These are phyloP conservation scores for Capsella bursapastoris DNA, from an alignment of 345 rosid species.

Conservation along the genomic window DNA sequence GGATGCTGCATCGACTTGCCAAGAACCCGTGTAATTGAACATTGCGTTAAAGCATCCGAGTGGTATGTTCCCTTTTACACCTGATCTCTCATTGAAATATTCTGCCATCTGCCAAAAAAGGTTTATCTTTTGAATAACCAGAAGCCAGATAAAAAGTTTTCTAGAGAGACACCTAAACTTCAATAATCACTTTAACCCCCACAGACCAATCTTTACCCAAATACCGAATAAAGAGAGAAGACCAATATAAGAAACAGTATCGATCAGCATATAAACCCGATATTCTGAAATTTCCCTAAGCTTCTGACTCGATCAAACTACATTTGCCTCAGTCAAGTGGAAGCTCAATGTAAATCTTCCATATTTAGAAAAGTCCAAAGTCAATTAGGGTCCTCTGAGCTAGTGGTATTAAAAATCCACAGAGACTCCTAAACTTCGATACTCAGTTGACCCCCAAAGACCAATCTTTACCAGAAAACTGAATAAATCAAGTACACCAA, in stretches of 20 bases:
- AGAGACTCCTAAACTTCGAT: no score
- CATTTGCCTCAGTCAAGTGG: neutral
- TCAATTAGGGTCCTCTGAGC: no score
- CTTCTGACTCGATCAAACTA: neutral
- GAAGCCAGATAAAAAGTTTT: neutral
- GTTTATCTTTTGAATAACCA: neutral
- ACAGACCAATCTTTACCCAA: neutral
- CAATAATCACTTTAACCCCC: neutral
- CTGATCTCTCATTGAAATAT: slow-evolving; percentile 70
- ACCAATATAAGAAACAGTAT: slow-evolving; percentile 4
- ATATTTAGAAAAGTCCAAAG: no score
- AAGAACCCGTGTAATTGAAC: slow-evolving; percentile 96
- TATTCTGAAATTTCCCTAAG: neutral
- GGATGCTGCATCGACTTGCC: slow-evolving; percentile 93
- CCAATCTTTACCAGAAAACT: no score
- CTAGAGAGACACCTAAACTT: neutral
- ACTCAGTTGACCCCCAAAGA: no score
- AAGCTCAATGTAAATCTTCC: no score
- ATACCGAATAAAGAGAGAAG: neutral
- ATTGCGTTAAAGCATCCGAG: slow-evolving; percentile 96
- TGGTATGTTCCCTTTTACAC: slow-evolving; percentile 75
- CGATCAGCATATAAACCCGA: neutral
- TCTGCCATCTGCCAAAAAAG: slow-evolving; percentile 68
- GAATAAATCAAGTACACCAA: no score
- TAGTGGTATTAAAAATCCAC: no score